Base-by-base conservation (phyloP, 306 rosid genomes). In the Sophora flavescens region DNA sequence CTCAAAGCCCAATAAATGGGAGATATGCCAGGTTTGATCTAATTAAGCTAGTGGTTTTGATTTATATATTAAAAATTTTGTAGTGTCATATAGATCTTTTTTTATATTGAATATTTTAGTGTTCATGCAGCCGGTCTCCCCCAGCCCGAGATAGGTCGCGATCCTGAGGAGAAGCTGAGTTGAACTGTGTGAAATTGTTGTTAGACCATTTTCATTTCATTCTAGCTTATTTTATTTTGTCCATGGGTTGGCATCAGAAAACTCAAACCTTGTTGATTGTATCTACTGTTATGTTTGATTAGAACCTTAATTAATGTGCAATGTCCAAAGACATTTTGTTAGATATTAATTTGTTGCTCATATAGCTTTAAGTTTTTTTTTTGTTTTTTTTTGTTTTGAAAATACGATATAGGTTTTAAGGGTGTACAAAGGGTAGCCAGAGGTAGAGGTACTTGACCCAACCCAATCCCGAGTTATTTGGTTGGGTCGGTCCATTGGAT, bases 121-220 rank as follows among this genome's bases (percentile, higher is more conserved):
- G 42, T 74, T 65, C 32, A 38, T 80, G 89, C 91, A 91, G 97
- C 83, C 92, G 87, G 70, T 91, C 92, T 14, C 91, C 94, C 2
- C 92, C 87, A 44, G 82, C 81, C 1, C 70, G 83, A 22, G 91
- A 85, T 17, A 81, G 80, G 72, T 87, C 93, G 2, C 79, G 85
- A 7, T 89, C 93, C 32, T 85, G 76, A 73, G 83, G 62, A 65
- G 74, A 58, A 78, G 72, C 72, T 60, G 77, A 68, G 8, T 72
- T 81, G 65, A 59, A 16, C 77, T 78, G 68, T 76, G 70, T 74
- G 75, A 75, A 71, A 57, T 69, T 78, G 56, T 66, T 81, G 74
- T 83, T 88, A 69, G 89, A 65, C 77, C 62, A 78, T 83, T 33
- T 72, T 70, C 14, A 53, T 69, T 74, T 74, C 44, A 30, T 58